Conservation (phyloP, 192 early-diverging fungal genomes). For the Rhizophagus sp. region DNA sequence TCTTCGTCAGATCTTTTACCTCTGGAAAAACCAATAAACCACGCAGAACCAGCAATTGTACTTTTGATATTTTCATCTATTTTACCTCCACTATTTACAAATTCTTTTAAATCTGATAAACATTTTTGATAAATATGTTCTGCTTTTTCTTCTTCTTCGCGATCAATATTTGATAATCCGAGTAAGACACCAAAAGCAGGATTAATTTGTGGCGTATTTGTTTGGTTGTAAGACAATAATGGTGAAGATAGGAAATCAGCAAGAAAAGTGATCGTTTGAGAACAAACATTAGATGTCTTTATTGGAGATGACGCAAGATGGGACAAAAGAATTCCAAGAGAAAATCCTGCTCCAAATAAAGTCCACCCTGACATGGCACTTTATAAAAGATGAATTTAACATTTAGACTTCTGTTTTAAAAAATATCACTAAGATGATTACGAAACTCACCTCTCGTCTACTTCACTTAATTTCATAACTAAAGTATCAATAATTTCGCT, state of each 20-base stretch:
- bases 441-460: constrained; percentile 17
- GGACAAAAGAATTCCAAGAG: constrained; percentile 42
- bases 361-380: constrained; percentile 41
- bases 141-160: not conserved
- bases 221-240: not conserved
- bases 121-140: constrained; percentile 21
- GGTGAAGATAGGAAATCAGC: constrained; percentile 27
- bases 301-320: constrained; percentile 37
- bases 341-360: constrained; percentile 41
- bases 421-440: not conserved
- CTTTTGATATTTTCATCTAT: not conserved
- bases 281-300: constrained; percentile 39
- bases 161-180: constrained; percentile 37
- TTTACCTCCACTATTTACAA: constrained; percentile 16
- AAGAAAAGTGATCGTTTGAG: constrained; percentile 34
- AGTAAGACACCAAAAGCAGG: constrained; percentile 36
- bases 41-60: constrained; percentile 17
- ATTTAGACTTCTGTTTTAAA: not conserved
- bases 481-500: constrained; percentile 34
- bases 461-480: constrained; percentile 28
- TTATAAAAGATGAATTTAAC: not conserved
- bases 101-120: constrained; percentile 5
- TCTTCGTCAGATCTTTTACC: constrained; percentile 9
- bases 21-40: constrained; percentile 21
- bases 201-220: constrained; percentile 25